Evolutionary conservation across 331 rosid species (phyloP).

Genomic region (Saraca asoca): DNA sequence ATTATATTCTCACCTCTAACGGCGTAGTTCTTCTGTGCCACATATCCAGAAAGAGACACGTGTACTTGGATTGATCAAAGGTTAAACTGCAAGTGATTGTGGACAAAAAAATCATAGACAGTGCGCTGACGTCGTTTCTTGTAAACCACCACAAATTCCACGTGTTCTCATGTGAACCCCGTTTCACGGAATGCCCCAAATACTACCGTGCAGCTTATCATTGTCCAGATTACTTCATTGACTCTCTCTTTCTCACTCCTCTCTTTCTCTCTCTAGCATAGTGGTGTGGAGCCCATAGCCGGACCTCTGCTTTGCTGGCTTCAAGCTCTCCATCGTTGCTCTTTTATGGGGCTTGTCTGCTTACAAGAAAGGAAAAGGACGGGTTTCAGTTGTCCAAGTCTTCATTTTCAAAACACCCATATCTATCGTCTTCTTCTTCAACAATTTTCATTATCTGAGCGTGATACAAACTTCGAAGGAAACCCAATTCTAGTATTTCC

Average conservation of each 20-base stretch:
- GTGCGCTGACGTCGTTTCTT: too few species aligned
- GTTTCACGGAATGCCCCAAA: slow-evolving; percentile 43
- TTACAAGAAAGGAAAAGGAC: not conserved
- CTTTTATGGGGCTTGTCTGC: slow-evolving; percentile 66
- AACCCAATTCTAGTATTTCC: slow-evolving; percentile 30
- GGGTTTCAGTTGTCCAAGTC: slow-evolving; percentile 40
- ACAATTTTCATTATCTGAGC: slow-evolving; percentile 33
- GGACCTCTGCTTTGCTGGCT: slow-evolving; percentile 89
- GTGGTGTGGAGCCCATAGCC: slow-evolving; percentile 74
- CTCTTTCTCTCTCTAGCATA: slow-evolving; percentile 30
- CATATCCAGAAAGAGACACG: not conserved
- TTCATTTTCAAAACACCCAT: slow-evolving; percentile 34
- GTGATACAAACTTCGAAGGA: slow-evolving; percentile 6
- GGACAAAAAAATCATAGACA: not conserved
- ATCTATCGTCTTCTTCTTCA: slow-evolving; percentile 38
- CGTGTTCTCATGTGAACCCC: slow-evolving; percentile 50
- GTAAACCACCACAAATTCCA: slow-evolving; percentile 33
- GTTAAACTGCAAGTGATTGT: not conserved
- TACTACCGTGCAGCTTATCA: slow-evolving; percentile 27
- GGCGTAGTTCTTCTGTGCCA: slow-evolving; percentile 1
- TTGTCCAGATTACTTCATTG: slow-evolving; percentile 43
- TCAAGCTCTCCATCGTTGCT: slow-evolving; percentile 62
- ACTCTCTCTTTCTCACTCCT: slow-evolving; percentile 34
- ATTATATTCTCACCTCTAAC: not conserved
- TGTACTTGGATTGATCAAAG: not conserved